Evolutionary conservation across 148 eudicot genomes (phyloP).

Genomic region (Tetragonia tetragonoides): DNA sequence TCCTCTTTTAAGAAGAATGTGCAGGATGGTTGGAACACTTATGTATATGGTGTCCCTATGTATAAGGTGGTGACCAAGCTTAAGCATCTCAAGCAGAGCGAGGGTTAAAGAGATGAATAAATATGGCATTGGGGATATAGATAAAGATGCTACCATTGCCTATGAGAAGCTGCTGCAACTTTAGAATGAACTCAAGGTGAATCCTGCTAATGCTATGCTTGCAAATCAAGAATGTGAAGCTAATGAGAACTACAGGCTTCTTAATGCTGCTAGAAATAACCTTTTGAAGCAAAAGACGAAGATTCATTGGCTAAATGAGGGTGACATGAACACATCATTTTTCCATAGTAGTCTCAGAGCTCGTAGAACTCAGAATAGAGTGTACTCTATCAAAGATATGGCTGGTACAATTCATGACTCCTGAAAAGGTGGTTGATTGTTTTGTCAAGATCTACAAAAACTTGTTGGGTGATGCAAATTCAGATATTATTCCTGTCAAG

Average conservation of each 20-base stretch:
- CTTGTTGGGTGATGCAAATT: background rate
- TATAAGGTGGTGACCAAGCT: no score
- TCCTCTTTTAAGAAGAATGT: no score
- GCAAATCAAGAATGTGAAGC: background rate
- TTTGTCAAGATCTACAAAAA: background rate
- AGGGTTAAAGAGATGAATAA: no score
- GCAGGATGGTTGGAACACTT: no score
- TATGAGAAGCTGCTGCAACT: no score
- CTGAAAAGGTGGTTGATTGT: background rate
- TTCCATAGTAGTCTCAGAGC: background rate
- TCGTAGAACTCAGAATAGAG: background rate
- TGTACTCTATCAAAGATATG: background rate
- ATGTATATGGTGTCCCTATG: no score
- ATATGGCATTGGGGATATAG: no score
- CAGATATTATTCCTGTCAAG: background rate
- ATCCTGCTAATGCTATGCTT: no score
- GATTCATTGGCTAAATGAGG: background rate
- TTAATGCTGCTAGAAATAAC: background rate
- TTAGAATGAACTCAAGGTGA: no score
- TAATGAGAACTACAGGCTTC: background rate
- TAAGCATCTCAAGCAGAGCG: no score
- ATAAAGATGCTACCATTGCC: no score
- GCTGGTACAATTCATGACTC: background rate
- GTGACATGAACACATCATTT: background rate
- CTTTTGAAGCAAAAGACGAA: background rate